Conservation (phyloP, 257 asterid species). For the Anisodus tanguticus region DNA sequence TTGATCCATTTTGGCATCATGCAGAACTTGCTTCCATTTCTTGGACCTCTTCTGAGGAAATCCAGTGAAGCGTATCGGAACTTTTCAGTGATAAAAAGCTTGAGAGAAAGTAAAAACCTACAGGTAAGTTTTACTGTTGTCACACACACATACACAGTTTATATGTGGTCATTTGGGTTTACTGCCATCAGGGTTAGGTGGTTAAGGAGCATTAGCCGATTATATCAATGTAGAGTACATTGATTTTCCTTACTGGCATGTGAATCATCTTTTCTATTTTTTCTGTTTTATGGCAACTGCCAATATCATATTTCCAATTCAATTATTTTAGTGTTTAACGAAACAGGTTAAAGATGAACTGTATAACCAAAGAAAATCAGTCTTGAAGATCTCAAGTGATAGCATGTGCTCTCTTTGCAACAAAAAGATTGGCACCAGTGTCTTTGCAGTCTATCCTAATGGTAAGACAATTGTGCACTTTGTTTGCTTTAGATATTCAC, state of each 20-base stretch:
- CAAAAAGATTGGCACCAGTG: slow-evolving; percentile 92
- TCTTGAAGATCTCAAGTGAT: slow-evolving; percentile 73
- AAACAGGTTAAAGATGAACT: slow-evolving; percentile 85
- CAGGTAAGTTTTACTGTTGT: slow-evolving; percentile 58
- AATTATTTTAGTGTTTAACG: background rate
- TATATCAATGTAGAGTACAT: slow-evolving; percentile 15
- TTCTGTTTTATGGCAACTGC: background rate
- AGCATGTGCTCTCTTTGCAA: slow-evolving; percentile 91
- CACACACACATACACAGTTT: background rate
- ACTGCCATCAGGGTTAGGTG: background rate
- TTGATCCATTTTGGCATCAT: slow-evolving; percentile 31
- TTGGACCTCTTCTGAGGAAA: slow-evolving; percentile 90
- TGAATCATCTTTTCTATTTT: background rate
- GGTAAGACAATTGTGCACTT: slow-evolving; percentile 89
- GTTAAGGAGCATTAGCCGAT: background rate
- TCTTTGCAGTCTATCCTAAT: slow-evolving; percentile 92
- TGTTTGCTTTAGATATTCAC: slow-evolving; percentile 88
- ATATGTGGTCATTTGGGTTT: slow-evolving; percentile 16
- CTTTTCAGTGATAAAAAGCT: slow-evolving; percentile 80
- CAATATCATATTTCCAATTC: slow-evolving; percentile 7
- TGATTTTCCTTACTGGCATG: slow-evolving; percentile 10
- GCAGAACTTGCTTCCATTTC: slow-evolving; percentile 94
- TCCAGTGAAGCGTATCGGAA: slow-evolving; percentile 90
- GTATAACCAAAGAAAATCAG: slow-evolving; percentile 66
- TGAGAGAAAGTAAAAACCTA: slow-evolving; percentile 89